These are phyloP conservation scores for Ananas comosus DNA, from an alignment of 176 grass and related monocot genomes.

Conservation along the genomic window DNA sequence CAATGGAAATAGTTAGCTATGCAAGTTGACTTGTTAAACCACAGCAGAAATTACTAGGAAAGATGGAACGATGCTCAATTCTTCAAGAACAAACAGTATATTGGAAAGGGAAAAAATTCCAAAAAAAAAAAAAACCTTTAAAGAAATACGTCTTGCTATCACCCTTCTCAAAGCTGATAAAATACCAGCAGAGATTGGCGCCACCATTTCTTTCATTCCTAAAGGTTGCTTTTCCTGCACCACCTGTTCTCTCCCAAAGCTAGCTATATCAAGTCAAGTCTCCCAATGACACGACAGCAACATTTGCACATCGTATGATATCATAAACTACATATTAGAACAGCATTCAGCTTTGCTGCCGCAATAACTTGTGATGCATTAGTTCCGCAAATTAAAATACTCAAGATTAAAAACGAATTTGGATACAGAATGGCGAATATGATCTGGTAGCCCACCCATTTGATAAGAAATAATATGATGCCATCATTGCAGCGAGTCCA, in stretches of 20 bases:
- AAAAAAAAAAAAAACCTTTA: slow-evolving; percentile 49
- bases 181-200: slow-evolving; percentile 78
- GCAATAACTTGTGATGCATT: no score
- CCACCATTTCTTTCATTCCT: slow-evolving; percentile 74
- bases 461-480: slow-evolving; percentile 86
- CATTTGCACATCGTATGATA: background rate
- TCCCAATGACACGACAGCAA: background rate
- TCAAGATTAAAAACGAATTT: slow-evolving; percentile 1
- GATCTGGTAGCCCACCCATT: slow-evolving; percentile 83
- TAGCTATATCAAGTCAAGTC: slow-evolving; percentile 76
- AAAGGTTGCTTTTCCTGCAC: slow-evolving; percentile 40
- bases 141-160: slow-evolving; percentile 85
- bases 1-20: slow-evolving; percentile 7
- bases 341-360: no score
- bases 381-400: no score
- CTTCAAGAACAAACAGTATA: background rate
- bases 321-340: no score
- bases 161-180: slow-evolving; percentile 93
- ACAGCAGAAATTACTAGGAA: slow-evolving; percentile 15
- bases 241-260: slow-evolving; percentile 55
- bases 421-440: slow-evolving; percentile 91
- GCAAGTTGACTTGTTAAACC: slow-evolving; percentile 6
- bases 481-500: slow-evolving; percentile 82
- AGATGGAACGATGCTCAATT: background rate
- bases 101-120: background rate